phyloP scores from a whole-genome alignment of 441 rosid genomes.

The Erodium chrysanthum region DNA sequence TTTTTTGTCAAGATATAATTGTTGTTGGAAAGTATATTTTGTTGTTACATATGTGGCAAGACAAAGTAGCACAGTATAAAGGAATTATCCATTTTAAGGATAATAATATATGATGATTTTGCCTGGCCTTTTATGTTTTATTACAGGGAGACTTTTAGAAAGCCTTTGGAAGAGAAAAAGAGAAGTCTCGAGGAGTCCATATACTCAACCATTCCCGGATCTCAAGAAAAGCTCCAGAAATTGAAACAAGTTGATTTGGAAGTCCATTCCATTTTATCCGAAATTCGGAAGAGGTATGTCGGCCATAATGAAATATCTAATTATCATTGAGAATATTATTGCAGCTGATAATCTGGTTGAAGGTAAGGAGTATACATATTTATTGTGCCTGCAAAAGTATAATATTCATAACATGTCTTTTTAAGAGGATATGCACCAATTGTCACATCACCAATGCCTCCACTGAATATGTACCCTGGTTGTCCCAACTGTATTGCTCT shows the following conservation, averaged over 20 bases:
- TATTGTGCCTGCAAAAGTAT: not conserved
- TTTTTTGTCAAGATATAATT: not conserved
- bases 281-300: constrained; percentile 41
- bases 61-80: not conserved
- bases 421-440: not conserved
- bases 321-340: not conserved
- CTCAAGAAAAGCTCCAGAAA: constrained; percentile 42
- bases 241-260: constrained; percentile 48
- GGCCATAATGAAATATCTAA: not conserved
- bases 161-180: constrained; percentile 46
- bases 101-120: constrained; percentile 1
- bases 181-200: constrained; percentile 47
- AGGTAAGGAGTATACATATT: not conserved
- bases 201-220: constrained; percentile 38
- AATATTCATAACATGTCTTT: not conserved
- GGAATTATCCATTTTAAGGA: constrained; percentile 3
- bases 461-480: not conserved
- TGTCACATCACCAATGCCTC: not conserved
- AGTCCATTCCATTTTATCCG: constrained; percentile 36
- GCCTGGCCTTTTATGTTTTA: constrained; percentile 12
- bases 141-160: constrained; percentile 44
- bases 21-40: not conserved
- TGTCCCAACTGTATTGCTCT: not conserved
- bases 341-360: not conserved
- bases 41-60: not conserved